Conservation (phyloP, 805 yeast species). For the Suhomyces canberraensis region DNA sequence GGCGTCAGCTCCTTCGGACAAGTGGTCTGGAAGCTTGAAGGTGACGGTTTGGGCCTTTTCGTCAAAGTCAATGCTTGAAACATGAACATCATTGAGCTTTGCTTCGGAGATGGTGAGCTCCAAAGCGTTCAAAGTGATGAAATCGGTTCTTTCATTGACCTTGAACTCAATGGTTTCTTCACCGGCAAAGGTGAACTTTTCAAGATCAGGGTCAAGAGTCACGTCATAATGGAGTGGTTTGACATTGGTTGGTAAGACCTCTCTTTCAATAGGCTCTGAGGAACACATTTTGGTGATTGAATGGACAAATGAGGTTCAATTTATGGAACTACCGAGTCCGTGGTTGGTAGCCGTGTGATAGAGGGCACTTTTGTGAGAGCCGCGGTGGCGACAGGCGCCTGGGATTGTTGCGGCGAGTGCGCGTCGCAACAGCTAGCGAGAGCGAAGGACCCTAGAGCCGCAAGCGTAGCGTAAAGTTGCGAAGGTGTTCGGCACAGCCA, state of each 20-base stretch:
- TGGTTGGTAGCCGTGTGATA: too few species aligned
- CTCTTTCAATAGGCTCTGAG: constrained; percentile 24
- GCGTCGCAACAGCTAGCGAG: too few species aligned
- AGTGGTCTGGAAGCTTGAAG: constrained; percentile 35
- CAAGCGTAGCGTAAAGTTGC: too few species aligned
- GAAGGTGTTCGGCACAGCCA: too few species aligned
- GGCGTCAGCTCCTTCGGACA: constrained; percentile 37
- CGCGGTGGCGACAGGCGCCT: too few species aligned
- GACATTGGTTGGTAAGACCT: constrained; percentile 42
- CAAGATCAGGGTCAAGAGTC: constrained; percentile 44
- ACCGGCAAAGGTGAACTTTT: constrained; percentile 59
- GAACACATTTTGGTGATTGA: background rate
- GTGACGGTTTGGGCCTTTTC: constrained; percentile 40
- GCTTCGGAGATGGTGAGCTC: constrained; percentile 63
- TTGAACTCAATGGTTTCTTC: constrained; percentile 50
- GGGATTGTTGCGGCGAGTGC: too few species aligned
- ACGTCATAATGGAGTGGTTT: constrained; percentile 41
- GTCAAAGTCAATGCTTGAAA: constrained; percentile 23
- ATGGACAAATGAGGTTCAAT: too few species aligned
- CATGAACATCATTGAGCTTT: constrained; percentile 26
- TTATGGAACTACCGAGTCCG: too few species aligned
- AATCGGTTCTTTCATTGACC: constrained; percentile 46
- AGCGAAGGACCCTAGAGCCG: too few species aligned
- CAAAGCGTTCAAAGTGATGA: constrained; percentile 54
- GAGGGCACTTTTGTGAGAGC: too few species aligned